Evolutionary conservation across 345 rosid genomes (phyloP), one percentile per base, ranked within the genome.

Genomic region (Populus tremula): DNA sequence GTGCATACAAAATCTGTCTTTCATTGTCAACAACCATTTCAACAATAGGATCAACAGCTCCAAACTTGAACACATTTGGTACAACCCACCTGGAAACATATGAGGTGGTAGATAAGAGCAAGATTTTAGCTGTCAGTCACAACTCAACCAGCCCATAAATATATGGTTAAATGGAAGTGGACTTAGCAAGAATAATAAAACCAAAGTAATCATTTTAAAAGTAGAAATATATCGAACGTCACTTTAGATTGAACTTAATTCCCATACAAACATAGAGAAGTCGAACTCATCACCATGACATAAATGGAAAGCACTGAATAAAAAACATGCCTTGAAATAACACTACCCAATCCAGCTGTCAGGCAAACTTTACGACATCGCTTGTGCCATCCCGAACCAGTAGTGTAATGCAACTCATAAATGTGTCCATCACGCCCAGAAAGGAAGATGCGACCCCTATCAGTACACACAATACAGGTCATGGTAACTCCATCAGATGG

Each of bases 381-480:
- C 81, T 91, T 94, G 75, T 92, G 87, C 98, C 97, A 93, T 69
- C 94, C 94, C 63, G 99, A 92, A 76, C 97, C 97, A 77, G 94
- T 88, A 38, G 94, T 87, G 83, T 96, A 93, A 41, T 84, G 84
- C 75, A 94, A 80, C 85, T 96, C 99, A 78, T 96, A 96, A 65
- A 96, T 86, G 80, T 93, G 97, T 49, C 96, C 94, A 85, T 96
- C 98, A 70, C 95, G 97, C 76, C 98, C 99, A 73, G 97, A 91
- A 82, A 92, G 81, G 89, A 96, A 90, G 84, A 96, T 89, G 17
- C 99, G 90, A 71, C 98, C 98, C 82, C 85, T 92, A 78, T 88
- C 91, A 33, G 98, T 88, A 78, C 93, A 91, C 49, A 91, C 79
- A 29, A 96, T 80, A 83, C 94, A 93, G 68, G 94, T 92, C 99